Evolutionary conservation across 1,284 basidiomycete species (phyloP).

Genomic region (Ganoderma sp.): DNA sequence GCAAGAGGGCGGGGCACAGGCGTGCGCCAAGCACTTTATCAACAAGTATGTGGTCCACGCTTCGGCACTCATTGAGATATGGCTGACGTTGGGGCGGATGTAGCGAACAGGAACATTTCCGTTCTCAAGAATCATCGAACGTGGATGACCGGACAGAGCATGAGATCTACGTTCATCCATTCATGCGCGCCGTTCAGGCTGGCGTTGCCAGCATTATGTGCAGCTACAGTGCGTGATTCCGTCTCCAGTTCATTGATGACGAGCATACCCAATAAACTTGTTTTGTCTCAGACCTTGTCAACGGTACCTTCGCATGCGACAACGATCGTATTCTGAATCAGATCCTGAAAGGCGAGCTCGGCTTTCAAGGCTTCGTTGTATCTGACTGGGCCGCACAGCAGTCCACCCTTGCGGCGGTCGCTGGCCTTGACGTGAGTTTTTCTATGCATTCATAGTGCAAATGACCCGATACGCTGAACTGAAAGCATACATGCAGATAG

Average conservation of each 20-base stretch:
- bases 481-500: slow-evolving; percentile 49
- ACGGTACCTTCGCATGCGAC: slow-evolving; percentile 81
- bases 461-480: too few species aligned
- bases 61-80: too few species aligned
- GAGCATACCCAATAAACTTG: too few species aligned
- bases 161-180: slow-evolving; percentile 75
- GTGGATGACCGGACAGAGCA: slow-evolving; percentile 81
- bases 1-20: slow-evolving; percentile 76
- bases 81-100: neutral
- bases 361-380: slow-evolving; percentile 79
- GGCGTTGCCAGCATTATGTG: slow-evolving; percentile 83
- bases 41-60: slow-evolving; percentile 67
- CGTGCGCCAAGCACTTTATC: slow-evolving; percentile 80
- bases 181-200: slow-evolving; percentile 76
- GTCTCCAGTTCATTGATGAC: neutral
- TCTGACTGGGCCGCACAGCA: slow-evolving; percentile 71
- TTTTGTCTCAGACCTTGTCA: slow-evolving; percentile 57
- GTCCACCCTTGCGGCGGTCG: slow-evolving; percentile 63
- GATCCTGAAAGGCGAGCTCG: slow-evolving; percentile 79
- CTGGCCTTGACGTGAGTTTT: slow-evolving; percentile 66
- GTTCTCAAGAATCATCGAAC: slow-evolving; percentile 67
- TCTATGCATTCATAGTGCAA: too few species aligned
- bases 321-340: slow-evolving; percentile 78
- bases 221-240: slow-evolving; percentile 55
- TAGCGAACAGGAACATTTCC: slow-evolving; percentile 72